Evolutionary conservation across 331 rosid species (phyloP), one percentile per base, ranked within the genome.

Genomic region (Arachis monticola): DNA sequence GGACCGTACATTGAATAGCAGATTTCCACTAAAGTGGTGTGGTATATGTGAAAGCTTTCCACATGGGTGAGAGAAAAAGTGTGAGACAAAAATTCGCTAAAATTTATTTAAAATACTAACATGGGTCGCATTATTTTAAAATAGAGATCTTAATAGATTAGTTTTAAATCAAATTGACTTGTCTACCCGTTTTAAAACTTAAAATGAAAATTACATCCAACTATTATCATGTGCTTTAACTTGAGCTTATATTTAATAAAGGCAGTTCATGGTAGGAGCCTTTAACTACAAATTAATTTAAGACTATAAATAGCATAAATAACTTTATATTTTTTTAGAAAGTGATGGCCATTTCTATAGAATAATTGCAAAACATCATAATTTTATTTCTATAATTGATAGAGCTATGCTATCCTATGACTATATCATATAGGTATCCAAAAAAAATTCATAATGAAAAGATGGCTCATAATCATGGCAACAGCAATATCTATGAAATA

Each of bases 321-420:
- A 56, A 9, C 3, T 4, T 7, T 5, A 51, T 51, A 14, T 22
- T 41, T 11, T 8, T 22, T 40, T 9, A 4, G 56, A 77, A 50
- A 40, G 32, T 22, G 52, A 60, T 62, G 58, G 75, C 52, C 69
- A 58, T 40, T 65, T 52, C 10, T 8, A 22, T 22, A 22, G 27
- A 38, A 47, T 59, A 48, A 45, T 47, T 22, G 67, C 35, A 69
- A 71, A 74, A 63, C n/a, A 70, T 69, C 67, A 17, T 74, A 14
- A 22, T 68, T 73, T 68, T 46, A 12, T 69, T 82, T 61, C 53
- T 22, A 22, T 57, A 38, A 65, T 40, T 22, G 27, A 22, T 22
- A 22, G 27, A 22, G 27, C 27, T 22, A 22, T 22, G 27, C 27
- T 22, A 22, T 22, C 27, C 27, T 22, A 22, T 22, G 27, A n/a